Conservation (phyloP, 2,329 filamentous ascomycete genomes). For the Pestalotiopsis fici region DNA sequence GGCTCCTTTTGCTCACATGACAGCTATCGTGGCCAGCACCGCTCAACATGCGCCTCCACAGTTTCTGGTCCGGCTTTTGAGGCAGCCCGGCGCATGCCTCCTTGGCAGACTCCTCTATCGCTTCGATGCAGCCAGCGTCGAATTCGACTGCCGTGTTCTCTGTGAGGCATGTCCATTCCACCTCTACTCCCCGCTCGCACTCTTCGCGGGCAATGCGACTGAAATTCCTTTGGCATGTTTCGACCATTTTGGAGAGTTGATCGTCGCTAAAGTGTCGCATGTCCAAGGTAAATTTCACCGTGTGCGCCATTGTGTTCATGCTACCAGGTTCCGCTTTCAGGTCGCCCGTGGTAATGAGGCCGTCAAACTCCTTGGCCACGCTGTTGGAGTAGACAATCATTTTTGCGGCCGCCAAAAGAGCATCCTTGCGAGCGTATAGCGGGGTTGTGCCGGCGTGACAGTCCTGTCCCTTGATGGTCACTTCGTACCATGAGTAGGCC, state of each 20-base stretch:
- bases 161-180: neutral
- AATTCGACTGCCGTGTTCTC: neutral
- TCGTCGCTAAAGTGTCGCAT: slow-evolving; percentile 60
- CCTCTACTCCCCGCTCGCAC: neutral
- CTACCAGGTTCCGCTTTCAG: neutral
- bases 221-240: too few relatives aligned
- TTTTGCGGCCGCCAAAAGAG: slow-evolving; percentile 59
- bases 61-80: slow-evolving; percentile 44
- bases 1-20: slow-evolving; percentile 58
- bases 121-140: slow-evolving; percentile 63
- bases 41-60: slow-evolving; percentile 37
- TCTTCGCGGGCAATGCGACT: slow-evolving; percentile 67
- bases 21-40: slow-evolving; percentile 53
- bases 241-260: slow-evolving; percentile 34
- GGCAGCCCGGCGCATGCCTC: too few relatives aligned
- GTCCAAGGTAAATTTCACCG: neutral
- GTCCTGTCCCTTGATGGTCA: slow-evolving; percentile 64
- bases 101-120: slow-evolving; percentile 42
- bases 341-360: neutral
- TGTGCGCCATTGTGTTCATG: neutral
- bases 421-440: slow-evolving; percentile 65
- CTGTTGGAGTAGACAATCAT: neutral
- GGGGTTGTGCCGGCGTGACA: slow-evolving; percentile 76
- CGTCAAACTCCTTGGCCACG: neutral
- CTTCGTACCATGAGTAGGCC: slow-evolving; percentile 72